Evolutionary conservation across 306 rosid species (phyloP), one percentile per base, ranked within the genome.

Genomic region (Cucurbita maxima): DNA sequence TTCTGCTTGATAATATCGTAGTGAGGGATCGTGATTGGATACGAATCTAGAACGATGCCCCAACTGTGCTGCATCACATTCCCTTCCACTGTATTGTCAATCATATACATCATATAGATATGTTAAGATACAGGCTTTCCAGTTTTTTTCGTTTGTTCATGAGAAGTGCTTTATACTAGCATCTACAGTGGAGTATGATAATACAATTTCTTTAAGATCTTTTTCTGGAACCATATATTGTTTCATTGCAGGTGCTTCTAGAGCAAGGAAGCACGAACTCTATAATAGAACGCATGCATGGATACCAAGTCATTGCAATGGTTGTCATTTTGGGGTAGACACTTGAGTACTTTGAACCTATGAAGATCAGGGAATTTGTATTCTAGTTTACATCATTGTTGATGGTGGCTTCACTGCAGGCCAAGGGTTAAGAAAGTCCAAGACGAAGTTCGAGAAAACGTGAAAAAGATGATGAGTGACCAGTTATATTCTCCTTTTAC

Each of bases 291-390:
- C 88, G 75, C 75, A 88, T 90, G 98, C 94, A 81, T 77, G 88
- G 76, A 67, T 89, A 90, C 86, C 94, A 87, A 84, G 97, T 87
- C 58, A 81, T 86, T 76, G 96, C 98, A 58, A 94, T 90, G 98
- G 74, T 90, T 82, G 80, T 90, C 68, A 82, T 94, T 58, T 74
- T 89, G 76, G 98, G 98, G 96, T 93, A 60, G 70, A 86, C 80
- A 34, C 7, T 72, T 72, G 71, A 64, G 12, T 62, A 53, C 64
- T 47, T 37, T 47, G 6, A 48, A 5, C 25, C 72, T 68, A 13
- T 36, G 44, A 13, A 55, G 43, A 14, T 43, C 9, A 15, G 77
- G 66, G 4, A 56, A 43, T 54, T 55, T 56, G 22, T 18, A 20
- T 56, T 73, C 30, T 55, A 1, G 13, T 19, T 52, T 54, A 37